Percentiles rank a stretch among this genome's conserved stretches.
These are phyloP conservation scores for Zygosaccharomyces lentus DNA, from an alignment of 805 yeast genomes.

Conservation along the genomic window DNA sequence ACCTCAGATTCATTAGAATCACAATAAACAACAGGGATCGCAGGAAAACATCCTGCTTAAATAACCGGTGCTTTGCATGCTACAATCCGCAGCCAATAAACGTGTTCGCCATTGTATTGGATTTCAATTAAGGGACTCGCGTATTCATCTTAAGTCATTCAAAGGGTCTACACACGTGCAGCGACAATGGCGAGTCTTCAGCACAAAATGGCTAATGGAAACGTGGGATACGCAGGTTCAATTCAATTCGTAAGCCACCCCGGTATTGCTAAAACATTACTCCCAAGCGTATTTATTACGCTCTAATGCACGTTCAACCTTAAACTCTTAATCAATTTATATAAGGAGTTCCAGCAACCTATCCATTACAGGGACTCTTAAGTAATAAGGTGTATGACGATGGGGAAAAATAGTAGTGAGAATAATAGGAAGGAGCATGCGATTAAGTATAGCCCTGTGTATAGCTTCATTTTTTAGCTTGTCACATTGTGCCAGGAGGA, in stretches of 20 bases:
- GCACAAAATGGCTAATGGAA: no score
- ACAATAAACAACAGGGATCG: neutral
- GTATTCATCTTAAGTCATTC: neutral
- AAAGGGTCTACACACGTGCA: neutral
- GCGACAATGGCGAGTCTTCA: neutral
- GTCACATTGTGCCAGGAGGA: conserved; percentile 23
- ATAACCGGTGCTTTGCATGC: neutral
- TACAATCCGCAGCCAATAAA: neutral
- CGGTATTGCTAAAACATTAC: neutral
- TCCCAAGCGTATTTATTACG: no score
- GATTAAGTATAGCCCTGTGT: conserved; percentile 4
- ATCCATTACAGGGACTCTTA: neutral
- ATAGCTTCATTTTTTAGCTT: conserved; percentile 15
- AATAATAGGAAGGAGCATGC: neutral
- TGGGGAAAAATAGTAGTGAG: no score
- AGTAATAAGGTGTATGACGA: no score
- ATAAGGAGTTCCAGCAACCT: neutral
- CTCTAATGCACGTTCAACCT: neutral
- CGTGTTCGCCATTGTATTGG: neutral
- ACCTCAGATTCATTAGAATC: neutral
- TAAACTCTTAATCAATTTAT: neutral
- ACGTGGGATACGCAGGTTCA: neutral
- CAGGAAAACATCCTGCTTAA: neutral
- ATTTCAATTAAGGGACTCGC: neutral
- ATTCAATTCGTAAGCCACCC: neutral